Conservation (phyloP, 2,329 filamentous ascomycete genomes). For the Pyrenophora teres region DNA sequence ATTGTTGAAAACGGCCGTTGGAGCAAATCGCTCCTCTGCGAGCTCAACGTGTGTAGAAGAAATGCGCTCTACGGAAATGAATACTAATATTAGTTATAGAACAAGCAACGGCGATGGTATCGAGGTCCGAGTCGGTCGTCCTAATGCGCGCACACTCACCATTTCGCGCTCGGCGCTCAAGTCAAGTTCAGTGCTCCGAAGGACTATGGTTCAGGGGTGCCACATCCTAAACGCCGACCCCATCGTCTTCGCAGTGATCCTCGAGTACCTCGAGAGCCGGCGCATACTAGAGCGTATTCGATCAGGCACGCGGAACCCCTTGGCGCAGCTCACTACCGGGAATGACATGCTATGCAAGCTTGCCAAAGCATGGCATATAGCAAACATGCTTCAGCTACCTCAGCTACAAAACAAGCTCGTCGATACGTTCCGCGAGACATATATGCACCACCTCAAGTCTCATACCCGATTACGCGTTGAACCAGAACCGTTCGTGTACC, state of each 20-base stretch:
- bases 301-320: background rate
- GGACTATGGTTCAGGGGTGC: constrained; percentile 1
- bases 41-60: background rate
- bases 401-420: constrained; percentile 19
- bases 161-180: constrained; percentile 2
- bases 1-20: background rate
- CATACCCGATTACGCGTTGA: constrained; percentile 4
- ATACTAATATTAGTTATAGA: background rate
- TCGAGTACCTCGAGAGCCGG: constrained; percentile 7
- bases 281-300: constrained; percentile 1
- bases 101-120: background rate
- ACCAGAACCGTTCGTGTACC: constrained; percentile 7
- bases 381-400: constrained; percentile 12
- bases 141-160: background rate
- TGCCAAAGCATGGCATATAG: constrained; percentile 21
- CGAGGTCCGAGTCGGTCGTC: constrained; percentile 7
- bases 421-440: constrained; percentile 14
- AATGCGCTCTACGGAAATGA: background rate
- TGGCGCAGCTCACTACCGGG: constrained; percentile 9
- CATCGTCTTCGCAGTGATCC: constrained; percentile 6
- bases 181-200: background rate
- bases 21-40: background rate
- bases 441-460: constrained; percentile 1
- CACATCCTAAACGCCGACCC: constrained; percentile 10
- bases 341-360: constrained; percentile 15